phyloP scores from a whole-genome alignment of 2,329 filamentous ascomycete species.

The Talaromyces sp. region DNA sequence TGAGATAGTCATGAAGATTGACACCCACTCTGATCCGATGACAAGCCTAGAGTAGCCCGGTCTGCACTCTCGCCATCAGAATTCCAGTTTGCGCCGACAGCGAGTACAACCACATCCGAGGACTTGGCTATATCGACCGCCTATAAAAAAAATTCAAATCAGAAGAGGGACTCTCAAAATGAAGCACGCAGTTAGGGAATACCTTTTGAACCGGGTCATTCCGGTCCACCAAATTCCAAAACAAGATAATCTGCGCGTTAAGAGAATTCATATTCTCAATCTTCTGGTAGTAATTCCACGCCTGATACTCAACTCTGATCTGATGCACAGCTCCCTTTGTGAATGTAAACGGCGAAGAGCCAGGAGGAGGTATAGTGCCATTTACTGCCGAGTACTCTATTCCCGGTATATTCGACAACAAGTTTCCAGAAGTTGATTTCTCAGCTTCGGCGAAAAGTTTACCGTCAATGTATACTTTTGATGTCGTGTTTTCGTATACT shows the following conservation, averaged over 20 bases:
- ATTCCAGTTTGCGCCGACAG: conserved; percentile 41
- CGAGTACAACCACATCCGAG: conserved; percentile 36
- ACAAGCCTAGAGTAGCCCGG: conserved; percentile 32
- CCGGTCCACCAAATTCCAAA: conserved; percentile 43
- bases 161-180: neutral
- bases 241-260: conserved; percentile 39
- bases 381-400: neutral
- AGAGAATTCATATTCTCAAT: conserved; percentile 34
- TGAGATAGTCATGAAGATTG: neutral
- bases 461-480: conserved; percentile 11
- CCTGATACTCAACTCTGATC: conserved; percentile 39
- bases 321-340: conserved; percentile 18
- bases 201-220: conserved; percentile 18
- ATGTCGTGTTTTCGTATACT: conserved; percentile 36
- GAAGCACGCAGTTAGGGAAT: neutral
- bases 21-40: conserved; percentile 30
- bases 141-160: neutral
- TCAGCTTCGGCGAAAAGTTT: conserved; percentile 5
- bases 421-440: neutral
- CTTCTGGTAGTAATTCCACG: conserved; percentile 34
- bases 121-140: conserved; percentile 19
- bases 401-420: neutral
- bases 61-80: conserved; percentile 42
- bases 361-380: neutral
- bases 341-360: neutral